Conservation (phyloP, 2,329 filamentous ascomycete species). For the Mycosphaerella sp. region DNA sequence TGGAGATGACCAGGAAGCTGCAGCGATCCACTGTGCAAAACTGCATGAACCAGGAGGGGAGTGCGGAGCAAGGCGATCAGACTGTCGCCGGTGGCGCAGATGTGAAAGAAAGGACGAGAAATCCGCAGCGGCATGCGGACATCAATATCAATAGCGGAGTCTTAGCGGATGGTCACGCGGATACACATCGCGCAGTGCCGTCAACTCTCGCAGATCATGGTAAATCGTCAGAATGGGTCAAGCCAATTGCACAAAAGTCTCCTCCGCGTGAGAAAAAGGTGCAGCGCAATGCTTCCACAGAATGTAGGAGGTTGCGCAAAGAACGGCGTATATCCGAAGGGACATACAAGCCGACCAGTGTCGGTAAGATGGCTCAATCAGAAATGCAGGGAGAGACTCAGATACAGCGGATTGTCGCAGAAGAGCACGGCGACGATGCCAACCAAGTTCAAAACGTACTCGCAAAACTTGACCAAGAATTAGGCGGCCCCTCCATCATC, state of each 20-base stretch:
- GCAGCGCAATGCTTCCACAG: background rate
- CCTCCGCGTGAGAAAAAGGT: background rate
- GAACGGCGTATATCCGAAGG: slow-evolving; percentile 1
- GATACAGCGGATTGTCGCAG: background rate
- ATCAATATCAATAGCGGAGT: background rate
- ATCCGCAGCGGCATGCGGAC: slow-evolving; percentile 1
- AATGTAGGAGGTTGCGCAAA: slow-evolving; percentile 1
- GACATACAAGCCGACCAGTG: background rate
- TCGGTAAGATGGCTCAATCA: background rate
- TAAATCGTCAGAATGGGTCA: slow-evolving; percentile 1
- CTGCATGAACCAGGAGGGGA: background rate
- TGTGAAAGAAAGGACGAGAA: background rate
- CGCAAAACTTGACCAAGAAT: slow-evolving; percentile 20
- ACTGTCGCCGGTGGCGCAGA: background rate
- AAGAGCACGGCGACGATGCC: slow-evolving; percentile 2
- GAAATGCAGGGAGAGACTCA: background rate
- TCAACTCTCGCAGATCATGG: background rate
- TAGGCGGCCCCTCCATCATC: slow-evolving; percentile 15
- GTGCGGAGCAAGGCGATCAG: background rate
- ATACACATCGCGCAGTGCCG: too few relatives aligned
- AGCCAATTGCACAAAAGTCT: slow-evolving; percentile 4
- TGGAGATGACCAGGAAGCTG: slow-evolving; percentile 5
- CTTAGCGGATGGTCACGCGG: too few relatives aligned
- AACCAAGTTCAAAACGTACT: slow-evolving; percentile 17
- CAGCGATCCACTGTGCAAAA: background rate